These are phyloP conservation scores for Cordyceps javanica DNA, from an alignment of 2,329 filamentous ascomycete genomes.

Conservation along the genomic window DNA sequence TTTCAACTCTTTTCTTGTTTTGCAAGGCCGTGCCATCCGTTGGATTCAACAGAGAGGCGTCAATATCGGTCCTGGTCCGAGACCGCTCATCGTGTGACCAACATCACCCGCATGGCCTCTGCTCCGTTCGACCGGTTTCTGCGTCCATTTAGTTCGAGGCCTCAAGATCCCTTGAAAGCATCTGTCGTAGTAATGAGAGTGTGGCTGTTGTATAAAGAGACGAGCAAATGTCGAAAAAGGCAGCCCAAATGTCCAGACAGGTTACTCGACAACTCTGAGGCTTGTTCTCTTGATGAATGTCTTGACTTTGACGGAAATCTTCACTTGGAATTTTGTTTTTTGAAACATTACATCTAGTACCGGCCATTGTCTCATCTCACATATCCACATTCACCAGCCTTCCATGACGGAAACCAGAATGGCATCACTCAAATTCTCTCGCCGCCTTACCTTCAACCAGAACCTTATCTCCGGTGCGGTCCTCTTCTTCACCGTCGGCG, in stretches of 20 bases:
- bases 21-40: background rate
- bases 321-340: background rate
- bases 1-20: background rate
- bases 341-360: background rate
- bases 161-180: background rate
- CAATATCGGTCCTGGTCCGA: background rate
- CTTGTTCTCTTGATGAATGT: background rate
- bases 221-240: background rate
- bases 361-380: background rate
- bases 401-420: background rate
- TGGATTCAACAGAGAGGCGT: background rate
- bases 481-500: conserved; percentile 15
- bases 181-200: background rate
- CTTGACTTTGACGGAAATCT: background rate
- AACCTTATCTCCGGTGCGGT: conserved; percentile 11
- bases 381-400: background rate
- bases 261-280: background rate
- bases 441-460: conserved; percentile 7
- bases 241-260: background rate
- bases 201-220: background rate
- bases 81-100: background rate
- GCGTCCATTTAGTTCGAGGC: background rate
- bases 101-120: background rate
- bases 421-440: background rate
- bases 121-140: background rate